phyloP scores from a whole-genome alignment of 805 yeast genomes.

The Lachancea sp. region DNA sequence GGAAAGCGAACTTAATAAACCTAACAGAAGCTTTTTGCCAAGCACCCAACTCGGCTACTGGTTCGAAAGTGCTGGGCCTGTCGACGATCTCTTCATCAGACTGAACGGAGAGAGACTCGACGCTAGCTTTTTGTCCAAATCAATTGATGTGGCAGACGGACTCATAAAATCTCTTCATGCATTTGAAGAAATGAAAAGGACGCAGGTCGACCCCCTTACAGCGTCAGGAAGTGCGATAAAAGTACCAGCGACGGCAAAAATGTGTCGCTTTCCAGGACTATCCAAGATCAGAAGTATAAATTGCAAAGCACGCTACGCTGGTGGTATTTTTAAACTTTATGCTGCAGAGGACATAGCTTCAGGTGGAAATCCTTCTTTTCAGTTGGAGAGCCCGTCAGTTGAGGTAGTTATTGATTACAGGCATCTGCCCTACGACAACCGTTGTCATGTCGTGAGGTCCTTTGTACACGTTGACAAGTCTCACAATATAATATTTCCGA shows the following conservation, averaged over 20 bases:
- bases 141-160: slow-evolving; percentile 49
- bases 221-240: slow-evolving; percentile 8
- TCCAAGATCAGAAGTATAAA: slow-evolving; percentile 37
- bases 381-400: slow-evolving; percentile 71
- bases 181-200: slow-evolving; percentile 34
- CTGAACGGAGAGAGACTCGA: slow-evolving; percentile 67
- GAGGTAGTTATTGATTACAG: slow-evolving; percentile 49
- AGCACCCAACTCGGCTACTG: slow-evolving; percentile 48
- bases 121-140: slow-evolving; percentile 53
- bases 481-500: slow-evolving; percentile 59
- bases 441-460: slow-evolving; percentile 27
- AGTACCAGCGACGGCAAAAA: slow-evolving; percentile 5
- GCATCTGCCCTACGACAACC: slow-evolving; percentile 11
- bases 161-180: slow-evolving; percentile 41
- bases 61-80: slow-evolving; percentile 20
- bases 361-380: slow-evolving; percentile 43
- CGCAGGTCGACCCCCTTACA: slow-evolving; percentile 3
- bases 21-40: slow-evolving; percentile 64
- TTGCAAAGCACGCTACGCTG: slow-evolving; percentile 55
- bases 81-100: slow-evolving; percentile 44
- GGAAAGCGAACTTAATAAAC: slow-evolving; percentile 40
- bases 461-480: slow-evolving; percentile 42
- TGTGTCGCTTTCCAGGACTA: slow-evolving; percentile 14
- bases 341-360: slow-evolving; percentile 37
- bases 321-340: slow-evolving; percentile 50